Evolutionary conservation across 176 grass and related monocot species (phyloP).

Genomic region (Alloteropsis semialata): DNA sequence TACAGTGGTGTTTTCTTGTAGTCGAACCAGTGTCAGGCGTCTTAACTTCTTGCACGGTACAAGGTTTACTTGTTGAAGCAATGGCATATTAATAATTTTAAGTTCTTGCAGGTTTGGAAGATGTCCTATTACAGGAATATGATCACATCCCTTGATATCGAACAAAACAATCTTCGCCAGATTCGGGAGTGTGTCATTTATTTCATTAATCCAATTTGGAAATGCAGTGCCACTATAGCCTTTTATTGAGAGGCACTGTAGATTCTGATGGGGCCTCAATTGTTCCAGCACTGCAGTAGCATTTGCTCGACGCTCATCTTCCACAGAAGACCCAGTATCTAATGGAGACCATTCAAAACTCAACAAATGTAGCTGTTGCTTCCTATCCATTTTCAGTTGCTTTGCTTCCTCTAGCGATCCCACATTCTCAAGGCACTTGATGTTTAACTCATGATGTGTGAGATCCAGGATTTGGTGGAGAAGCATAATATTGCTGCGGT

Average conservation of each 20-base stretch:
- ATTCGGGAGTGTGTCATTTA: neutral
- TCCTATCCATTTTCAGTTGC: neutral
- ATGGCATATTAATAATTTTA: neutral
- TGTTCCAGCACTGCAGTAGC: neutral
- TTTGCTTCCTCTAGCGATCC: neutral
- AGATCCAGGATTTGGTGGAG: neutral
- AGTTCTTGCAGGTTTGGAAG: slow-evolving; percentile 3
- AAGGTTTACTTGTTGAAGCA: neutral
- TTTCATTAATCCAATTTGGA: neutral
- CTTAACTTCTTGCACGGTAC: neutral
- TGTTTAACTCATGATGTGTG: neutral
- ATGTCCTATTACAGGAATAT: neutral
- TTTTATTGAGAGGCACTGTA: neutral
- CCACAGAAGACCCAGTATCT: neutral
- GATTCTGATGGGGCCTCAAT: neutral
- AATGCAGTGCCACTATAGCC: neutral
- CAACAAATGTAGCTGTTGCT: neutral
- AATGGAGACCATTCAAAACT: neutral
- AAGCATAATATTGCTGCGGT: neutral
- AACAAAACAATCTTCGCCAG: neutral
- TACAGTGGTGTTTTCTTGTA: neutral
- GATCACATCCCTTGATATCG: neutral
- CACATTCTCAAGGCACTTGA: neutral
- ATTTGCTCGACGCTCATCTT: neutral
- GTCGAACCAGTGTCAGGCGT: neutral